Percentiles rank a stretch among this genome's conserved stretches.
Evolutionary conservation across 305 asterid genomes (phyloP).

Genomic region (Coffea humblotiana): DNA sequence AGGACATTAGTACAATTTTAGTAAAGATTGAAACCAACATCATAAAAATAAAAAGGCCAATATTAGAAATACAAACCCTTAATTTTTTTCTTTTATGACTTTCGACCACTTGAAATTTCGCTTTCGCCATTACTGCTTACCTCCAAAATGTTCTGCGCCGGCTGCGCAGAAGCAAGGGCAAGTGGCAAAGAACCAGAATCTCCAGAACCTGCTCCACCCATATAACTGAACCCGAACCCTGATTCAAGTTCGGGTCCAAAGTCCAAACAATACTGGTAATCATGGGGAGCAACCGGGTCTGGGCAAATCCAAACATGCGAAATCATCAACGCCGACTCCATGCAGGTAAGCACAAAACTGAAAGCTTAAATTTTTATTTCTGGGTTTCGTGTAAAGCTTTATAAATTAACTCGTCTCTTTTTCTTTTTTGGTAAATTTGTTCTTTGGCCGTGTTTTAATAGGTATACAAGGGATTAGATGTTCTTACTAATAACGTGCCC

Average conservation of each 20-base stretch:
- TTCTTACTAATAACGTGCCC: conserved; percentile 85
- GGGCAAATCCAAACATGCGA: conserved; percentile 94
- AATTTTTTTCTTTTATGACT: not conserved
- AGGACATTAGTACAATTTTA: too few relatives aligned
- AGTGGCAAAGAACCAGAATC: not conserved
- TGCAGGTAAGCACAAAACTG: conserved; percentile 54
- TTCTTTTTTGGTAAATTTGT: not conserved
- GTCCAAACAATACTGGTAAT: conserved; percentile 70
- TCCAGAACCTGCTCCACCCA: not conserved
- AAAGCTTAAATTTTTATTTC: not conserved
- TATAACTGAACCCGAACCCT: not conserved
- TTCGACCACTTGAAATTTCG: not conserved
- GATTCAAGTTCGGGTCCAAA: conserved; percentile 28
- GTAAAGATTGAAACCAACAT: not conserved
- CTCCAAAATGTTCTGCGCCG: not conserved
- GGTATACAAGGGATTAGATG: conserved; percentile 85
- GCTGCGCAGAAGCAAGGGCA: not conserved
- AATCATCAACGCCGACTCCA: conserved; percentile 87
- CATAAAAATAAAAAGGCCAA: not conserved
- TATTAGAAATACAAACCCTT: not conserved
- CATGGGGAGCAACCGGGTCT: conserved; percentile 86
- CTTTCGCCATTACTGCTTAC: not conserved
- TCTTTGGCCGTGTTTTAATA: conserved; percentile 10
- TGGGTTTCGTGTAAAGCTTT: too few relatives aligned
- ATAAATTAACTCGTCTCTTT: too few relatives aligned